Base-by-base conservation (phyloP, 345 rosid genomes). In the Sisymbrium altissimum region DNA sequence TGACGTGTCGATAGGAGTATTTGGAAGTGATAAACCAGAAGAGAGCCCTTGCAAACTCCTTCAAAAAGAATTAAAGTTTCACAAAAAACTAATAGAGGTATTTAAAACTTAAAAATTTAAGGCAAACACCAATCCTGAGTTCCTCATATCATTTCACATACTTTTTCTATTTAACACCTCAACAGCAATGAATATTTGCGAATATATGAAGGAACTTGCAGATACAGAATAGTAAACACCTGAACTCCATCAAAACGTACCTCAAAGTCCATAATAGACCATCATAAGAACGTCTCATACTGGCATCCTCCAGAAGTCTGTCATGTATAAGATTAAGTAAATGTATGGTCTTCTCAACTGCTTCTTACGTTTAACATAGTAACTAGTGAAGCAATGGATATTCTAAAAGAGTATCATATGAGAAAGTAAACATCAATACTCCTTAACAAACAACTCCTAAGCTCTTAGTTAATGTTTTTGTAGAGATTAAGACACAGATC, bases 21-120 rank as follows among this genome's bases (percentile, higher is more conserved):
- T 86, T 76, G 78, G 60, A 73, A 78, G 83, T 56, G 80, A 46
- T 74, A 84, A 49, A 38, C 73, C 48, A 19, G 75, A 79, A 55
- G 87, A 88, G 64, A 94, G 87, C 63, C 83, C 88, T 82, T 84
- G 95, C 88, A 91, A 81, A 80, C 95, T 84, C 97, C 98, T 94
- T 79, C 77, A 75, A 14, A 46, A 75, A 57, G 58, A 78, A 78
- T 75, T 21, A n/a, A 48, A 66, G 66, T 46, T 30, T 66, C 68
- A 49, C 62, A 74, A 61, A 11, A 45, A 30, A 60, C 30, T 32
- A 32, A 48, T 30, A 54, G 36, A 62, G 18, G 46, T 62, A 69
- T 50, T 62, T 70, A 18, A 53, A 69, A 54, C 41, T 54, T 69
- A 38, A 54, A 43, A 69, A 54, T 29, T 60, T 41, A 25, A 27